Evolutionary conservation across 805 yeast species (phyloP).

Genomic region (Starmera dryadoides): DNA sequence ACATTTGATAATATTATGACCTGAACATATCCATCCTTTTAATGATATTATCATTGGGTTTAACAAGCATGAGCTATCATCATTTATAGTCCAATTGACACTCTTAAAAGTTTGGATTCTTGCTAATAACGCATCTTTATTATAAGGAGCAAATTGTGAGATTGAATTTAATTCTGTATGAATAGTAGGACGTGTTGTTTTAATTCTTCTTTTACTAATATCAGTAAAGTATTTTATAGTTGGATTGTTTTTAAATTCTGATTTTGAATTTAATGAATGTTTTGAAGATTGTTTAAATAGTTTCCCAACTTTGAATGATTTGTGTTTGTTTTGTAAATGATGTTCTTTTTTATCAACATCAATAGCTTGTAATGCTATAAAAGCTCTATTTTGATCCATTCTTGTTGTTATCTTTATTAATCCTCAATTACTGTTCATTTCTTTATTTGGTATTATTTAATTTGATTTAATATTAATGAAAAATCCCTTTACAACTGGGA

Average conservation of each 20-base stretch:
- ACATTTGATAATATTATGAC: slow-evolving; percentile 25
- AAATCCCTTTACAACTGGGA: no score
- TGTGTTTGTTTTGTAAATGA: no score
- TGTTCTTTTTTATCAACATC: no score
- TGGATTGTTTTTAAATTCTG: background rate
- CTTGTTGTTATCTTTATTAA: no score
- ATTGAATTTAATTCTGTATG: background rate
- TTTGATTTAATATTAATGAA: no score
- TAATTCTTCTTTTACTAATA: background rate
- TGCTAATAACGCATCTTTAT: slow-evolving; percentile 25
- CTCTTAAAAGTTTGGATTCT: slow-evolving; percentile 38
- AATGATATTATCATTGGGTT: slow-evolving; percentile 42
- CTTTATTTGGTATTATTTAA: no score
- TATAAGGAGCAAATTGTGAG: slow-evolving; percentile 25
- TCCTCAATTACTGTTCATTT: no score
- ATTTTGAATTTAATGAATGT: no score
- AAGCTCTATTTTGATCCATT: no score
- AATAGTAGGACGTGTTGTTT: background rate
- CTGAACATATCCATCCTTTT: slow-evolving; percentile 43
- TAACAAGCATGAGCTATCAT: slow-evolving; percentile 13
- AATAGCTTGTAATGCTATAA: no score
- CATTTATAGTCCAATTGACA: slow-evolving; percentile 38
- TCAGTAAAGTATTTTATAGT: background rate
- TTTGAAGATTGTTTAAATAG: no score
- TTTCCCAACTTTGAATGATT: no score